Evolutionary conservation across 1,284 basidiomycete genomes (phyloP).

Genomic region (Ganoderma boninense): DNA sequence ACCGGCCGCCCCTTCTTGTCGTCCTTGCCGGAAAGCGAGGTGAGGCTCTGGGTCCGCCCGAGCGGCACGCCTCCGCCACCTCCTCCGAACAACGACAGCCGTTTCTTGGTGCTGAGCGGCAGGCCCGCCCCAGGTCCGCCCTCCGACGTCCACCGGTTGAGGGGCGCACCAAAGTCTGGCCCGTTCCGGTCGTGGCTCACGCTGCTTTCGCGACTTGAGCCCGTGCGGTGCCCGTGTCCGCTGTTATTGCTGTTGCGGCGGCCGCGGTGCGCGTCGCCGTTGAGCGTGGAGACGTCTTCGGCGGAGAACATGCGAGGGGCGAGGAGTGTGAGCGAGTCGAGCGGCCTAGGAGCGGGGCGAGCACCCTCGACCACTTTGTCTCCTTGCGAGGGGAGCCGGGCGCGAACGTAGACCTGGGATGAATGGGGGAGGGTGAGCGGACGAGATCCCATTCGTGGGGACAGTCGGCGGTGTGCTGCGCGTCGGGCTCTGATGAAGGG

Average conservation of each 20-base stretch:
- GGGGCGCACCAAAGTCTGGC: conserved; percentile 34
- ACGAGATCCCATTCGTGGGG: conserved; percentile 31
- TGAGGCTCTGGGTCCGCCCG: conserved; percentile 33
- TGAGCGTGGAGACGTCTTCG: conserved; percentile 30
- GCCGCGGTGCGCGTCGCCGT: conserved; percentile 23
- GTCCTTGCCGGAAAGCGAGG: conserved; percentile 30
- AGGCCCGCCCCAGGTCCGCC: conserved; percentile 23
- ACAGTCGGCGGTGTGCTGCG: conserved; percentile 21
- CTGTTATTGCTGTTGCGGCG: conserved; percentile 18
- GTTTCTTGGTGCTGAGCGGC: conserved; percentile 32
- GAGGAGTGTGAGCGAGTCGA: conserved; percentile 4
- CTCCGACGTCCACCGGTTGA: conserved; percentile 36
- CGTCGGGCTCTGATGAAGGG: conserved; percentile 3
- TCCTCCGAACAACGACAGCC: conserved; percentile 20
- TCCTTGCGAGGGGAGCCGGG: conserved; percentile 28
- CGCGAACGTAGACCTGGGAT: neutral
- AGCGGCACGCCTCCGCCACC: conserved; percentile 31
- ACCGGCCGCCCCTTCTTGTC: conserved; percentile 29
- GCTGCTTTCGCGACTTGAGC: conserved; percentile 24
- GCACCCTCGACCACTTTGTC: conserved; percentile 36
- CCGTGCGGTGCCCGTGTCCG: conserved; percentile 2
- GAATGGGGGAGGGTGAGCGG: conserved; percentile 15
- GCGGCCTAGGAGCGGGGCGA: conserved; percentile 37
- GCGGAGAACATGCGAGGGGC: conserved; percentile 26
- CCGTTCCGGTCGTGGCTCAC: conserved; percentile 24